Evolutionary conservation across 2,329 filamentous ascomycete genomes (phyloP).

Genomic region (Hypocreales sp.): DNA sequence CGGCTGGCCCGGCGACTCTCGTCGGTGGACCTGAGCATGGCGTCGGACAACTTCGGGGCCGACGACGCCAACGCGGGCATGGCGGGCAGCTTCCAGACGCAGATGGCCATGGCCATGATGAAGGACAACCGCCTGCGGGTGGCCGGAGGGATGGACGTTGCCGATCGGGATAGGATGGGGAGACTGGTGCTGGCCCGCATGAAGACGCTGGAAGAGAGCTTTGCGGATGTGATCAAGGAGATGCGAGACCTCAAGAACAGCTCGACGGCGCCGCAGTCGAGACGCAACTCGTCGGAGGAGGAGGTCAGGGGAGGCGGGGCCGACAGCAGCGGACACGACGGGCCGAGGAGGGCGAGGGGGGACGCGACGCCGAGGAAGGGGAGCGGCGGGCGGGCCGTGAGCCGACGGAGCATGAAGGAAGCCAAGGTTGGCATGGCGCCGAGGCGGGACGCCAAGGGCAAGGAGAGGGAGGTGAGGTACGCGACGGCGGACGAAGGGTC

Average conservation of each 20-base stretch:
- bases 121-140: conserved; percentile 36
- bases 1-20: conserved; percentile 30
- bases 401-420: conserved; percentile 26
- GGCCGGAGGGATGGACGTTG: conserved; percentile 18
- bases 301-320: conserved; percentile 13
- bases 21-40: conserved; percentile 56
- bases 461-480: conserved; percentile 29
- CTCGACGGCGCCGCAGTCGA: conserved; percentile 29
- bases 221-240: conserved; percentile 72
- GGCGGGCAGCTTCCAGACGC: conserved; percentile 65
- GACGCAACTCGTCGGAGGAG: conserved; percentile 35
- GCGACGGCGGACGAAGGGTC: conserved; percentile 20
- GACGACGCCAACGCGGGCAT: conserved; percentile 47
- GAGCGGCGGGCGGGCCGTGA: conserved; percentile 17
- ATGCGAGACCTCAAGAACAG: conserved; percentile 48
- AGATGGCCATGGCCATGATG: conserved; percentile 60
- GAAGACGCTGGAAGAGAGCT: conserved; percentile 85
- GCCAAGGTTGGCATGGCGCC: conserved; percentile 12
- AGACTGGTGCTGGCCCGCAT: conserved; percentile 76
- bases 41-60: conserved; percentile 50
- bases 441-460: conserved; percentile 22
- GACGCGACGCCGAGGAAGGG: conserved; percentile 12
- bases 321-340: conserved; percentile 19
- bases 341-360: conserved; percentile 11
- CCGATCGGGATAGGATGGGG: conserved; percentile 53